phyloP scores from a whole-genome alignment of 2,329 filamentous ascomycete species.

The Aspergillus pseudonomiae region DNA sequence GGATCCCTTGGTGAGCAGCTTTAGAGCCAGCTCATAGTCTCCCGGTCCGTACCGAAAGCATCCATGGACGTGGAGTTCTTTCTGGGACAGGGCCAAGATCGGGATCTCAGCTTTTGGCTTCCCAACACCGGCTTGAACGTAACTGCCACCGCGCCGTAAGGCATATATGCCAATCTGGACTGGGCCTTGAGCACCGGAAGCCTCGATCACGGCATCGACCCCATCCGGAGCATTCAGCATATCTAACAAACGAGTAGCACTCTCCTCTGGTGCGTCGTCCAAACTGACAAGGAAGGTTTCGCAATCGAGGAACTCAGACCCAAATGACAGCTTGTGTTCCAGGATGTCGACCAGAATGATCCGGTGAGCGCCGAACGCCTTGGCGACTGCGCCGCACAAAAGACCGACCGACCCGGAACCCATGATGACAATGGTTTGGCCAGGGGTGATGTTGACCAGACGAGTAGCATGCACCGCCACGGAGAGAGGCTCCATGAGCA shows the following conservation, averaged over 20 bases:
- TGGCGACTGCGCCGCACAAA: conserved; percentile 64
- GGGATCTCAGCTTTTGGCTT: conserved; percentile 40
- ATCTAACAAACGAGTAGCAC: conserved; percentile 35
- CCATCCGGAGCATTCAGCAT: conserved; percentile 42
- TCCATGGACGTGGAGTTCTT: conserved; percentile 33
- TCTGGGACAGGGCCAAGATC: conserved; percentile 36
- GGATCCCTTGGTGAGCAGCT: conserved; percentile 28
- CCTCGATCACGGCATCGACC: conserved; percentile 43
- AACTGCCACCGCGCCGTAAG: conserved; percentile 28
- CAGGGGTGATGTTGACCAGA: conserved; percentile 39
- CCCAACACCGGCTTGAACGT: conserved; percentile 37
- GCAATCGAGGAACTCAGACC: conserved; percentile 6
- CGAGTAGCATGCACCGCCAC: conserved; percentile 49
- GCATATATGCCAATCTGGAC: conserved; percentile 48
- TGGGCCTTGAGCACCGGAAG: conserved; percentile 47
- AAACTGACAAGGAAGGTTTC: conserved; percentile 24
- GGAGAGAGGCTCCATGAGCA: conserved; percentile 50
- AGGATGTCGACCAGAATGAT: conserved; percentile 65
- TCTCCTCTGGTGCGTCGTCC: conserved; percentile 20
- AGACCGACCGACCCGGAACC: conserved; percentile 66
- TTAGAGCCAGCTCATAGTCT: conserved; percentile 39
- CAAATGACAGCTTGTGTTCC: conserved; percentile 61
- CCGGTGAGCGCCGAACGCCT: conserved; percentile 60
- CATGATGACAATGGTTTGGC: conserved; percentile 53
- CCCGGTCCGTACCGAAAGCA: conserved; percentile 35